These are phyloP conservation scores for Neolentinus lepideus DNA, from an alignment of 1,284 basidiomycete genomes.

Conservation along the genomic window DNA sequence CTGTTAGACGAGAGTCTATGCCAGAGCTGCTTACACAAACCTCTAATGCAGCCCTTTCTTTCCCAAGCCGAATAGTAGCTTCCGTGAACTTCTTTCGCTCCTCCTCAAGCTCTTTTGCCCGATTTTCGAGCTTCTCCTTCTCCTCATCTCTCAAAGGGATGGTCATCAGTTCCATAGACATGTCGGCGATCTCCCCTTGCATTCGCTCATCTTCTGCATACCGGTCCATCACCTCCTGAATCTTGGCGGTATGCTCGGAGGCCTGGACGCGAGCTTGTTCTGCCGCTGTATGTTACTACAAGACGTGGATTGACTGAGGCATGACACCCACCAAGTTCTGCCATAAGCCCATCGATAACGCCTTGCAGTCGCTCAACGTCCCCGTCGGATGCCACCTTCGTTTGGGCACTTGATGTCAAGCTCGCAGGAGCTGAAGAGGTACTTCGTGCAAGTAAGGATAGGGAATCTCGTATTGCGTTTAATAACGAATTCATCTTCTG, in stretches of 20 bases:
- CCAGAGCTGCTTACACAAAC: constrained; percentile 27
- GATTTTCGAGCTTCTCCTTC: constrained; percentile 39
- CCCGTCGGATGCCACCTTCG: constrained; percentile 13
- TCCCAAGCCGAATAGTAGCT: constrained; percentile 52
- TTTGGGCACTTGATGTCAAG: constrained; percentile 6
- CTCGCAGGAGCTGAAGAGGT: constrained; percentile 11
- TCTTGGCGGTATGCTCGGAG: constrained; percentile 27
- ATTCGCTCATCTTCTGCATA: constrained; percentile 34
- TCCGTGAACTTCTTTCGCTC: constrained; percentile 64
- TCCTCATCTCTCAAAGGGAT: constrained; percentile 45
- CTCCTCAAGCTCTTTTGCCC: constrained; percentile 52
- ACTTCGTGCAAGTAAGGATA: constrained; percentile 15
- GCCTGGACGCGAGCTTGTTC: constrained; percentile 2
- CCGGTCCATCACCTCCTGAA: constrained; percentile 44
- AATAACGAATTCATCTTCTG: constrained; percentile 47
- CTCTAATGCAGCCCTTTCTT: constrained; percentile 63
- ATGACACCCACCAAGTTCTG: constrained; percentile 46
- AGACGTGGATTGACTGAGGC: neutral
- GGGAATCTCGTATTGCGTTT: constrained; percentile 34
- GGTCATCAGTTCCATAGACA: constrained; percentile 45
- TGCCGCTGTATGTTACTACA: constrained; percentile 18
- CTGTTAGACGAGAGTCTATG: constrained; percentile 1
- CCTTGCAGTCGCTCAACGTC: constrained; percentile 41
- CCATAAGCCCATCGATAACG: constrained; percentile 39
- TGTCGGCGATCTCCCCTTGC: constrained; percentile 21